A percentile compares a stretch with the other conserved stretches of the same genome.
Conservation (phyloP, 345 rosid species). For the Heritiera littoralis region DNA sequence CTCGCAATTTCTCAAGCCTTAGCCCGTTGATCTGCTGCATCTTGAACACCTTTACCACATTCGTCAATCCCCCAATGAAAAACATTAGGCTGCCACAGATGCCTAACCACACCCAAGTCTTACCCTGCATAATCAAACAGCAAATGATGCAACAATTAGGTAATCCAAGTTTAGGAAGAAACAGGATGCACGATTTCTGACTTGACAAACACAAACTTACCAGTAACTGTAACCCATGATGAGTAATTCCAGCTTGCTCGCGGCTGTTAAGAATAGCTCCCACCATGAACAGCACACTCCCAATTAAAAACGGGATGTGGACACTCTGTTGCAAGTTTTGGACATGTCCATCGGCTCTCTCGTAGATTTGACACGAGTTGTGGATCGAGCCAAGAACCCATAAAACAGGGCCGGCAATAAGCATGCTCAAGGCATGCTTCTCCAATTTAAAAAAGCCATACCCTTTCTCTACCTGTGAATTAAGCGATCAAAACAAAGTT, state of each 20-base stretch:
- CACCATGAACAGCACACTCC: conserved; percentile 61
- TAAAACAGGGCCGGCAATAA: conserved; percentile 64
- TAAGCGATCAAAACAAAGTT: background rate
- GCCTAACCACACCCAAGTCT: conserved; percentile 59
- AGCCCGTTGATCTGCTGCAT: conserved; percentile 54
- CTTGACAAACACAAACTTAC: conserved; percentile 35
- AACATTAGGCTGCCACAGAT: conserved; percentile 54
- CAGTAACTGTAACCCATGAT: conserved; percentile 52
- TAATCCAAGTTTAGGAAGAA: too few relatives aligned
- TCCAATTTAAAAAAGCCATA: conserved; percentile 45
- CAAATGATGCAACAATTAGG: background rate
- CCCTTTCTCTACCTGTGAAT: conserved; percentile 57
- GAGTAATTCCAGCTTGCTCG: conserved; percentile 43
- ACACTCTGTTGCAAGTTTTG: conserved; percentile 76
- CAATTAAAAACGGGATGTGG: conserved; percentile 68
- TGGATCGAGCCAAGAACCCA: conserved; percentile 84
- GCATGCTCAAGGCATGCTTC: conserved; percentile 63
- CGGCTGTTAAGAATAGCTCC: conserved; percentile 58
- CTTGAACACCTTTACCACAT: conserved; percentile 73
- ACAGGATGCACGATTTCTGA: too few relatives aligned
- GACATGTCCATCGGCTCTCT: conserved; percentile 80
- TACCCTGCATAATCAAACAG: background rate
- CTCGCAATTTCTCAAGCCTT: conserved; percentile 71
- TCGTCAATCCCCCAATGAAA: conserved; percentile 54
- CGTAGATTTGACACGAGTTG: conserved; percentile 87